Base-by-base conservation (phyloP, 176 grass and related monocot genomes). In the Hordeum marinum region DNA sequence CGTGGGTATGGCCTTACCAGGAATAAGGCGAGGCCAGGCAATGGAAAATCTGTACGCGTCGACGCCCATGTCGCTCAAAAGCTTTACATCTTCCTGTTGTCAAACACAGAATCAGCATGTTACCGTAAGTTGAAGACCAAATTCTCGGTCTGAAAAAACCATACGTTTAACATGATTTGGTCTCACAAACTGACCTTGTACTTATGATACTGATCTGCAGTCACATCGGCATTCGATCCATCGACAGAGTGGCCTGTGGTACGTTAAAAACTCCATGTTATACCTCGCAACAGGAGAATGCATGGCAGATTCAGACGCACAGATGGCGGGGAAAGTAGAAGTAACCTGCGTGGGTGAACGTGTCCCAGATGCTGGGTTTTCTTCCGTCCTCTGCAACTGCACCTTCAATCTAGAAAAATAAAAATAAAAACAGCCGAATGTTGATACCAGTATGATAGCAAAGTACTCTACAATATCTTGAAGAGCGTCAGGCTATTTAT, bases 11-110 rank as follows among this genome's bases (percentile, higher is more conserved):
- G 40, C 36, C 43, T 60, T 83, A 98, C 96, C 90, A 31, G 96
- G 96, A 80, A 98, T 94, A 85, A 98, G 78, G 46, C 93, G 69
- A 83, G 91, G 74, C 96, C 96, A 98, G 13, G 96, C 82, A 68
- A 98, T 95, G 6, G 96, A 98, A 43, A 98, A 81, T 70, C 96
- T 88, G 62, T 98, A 98, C 0, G 96, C 96, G 46, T 98, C 93
- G n/a, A 98, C 80, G 39, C 91, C 84, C 63, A 94, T 73, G 7
- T 95, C 93, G 59, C 93, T 84, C 90, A 98, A 82, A 82, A 98
- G 80, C 75, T 95, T 95, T 41, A 95, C 93, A 89, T 98, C 96
- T 84, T 95, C 93, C 96, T 98, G 76, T 79, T 46, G 81, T 40
- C 43, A 42, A 27, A 79, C 0, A 10, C 7, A 55, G 27, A 66